Conservation (phyloP, 2,329 filamentous ascomycete genomes). For the Shiraia bambusicola region DNA sequence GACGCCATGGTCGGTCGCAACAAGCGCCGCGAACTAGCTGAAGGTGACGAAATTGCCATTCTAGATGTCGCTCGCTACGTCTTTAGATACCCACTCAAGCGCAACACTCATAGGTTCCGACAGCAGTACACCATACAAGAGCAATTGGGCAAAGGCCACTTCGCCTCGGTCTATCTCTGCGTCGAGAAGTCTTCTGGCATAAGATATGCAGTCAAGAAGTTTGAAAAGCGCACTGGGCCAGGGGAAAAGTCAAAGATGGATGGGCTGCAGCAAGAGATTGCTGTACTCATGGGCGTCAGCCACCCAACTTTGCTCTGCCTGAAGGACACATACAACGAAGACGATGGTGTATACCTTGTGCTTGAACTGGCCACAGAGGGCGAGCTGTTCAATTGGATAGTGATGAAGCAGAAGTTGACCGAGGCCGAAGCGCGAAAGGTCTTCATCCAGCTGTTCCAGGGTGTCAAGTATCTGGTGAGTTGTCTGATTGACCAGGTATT, state of each 20-base stretch:
- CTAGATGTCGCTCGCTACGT: constrained; percentile 83
- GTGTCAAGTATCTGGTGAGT: constrained; percentile 88
- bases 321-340: constrained; percentile 93
- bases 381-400: constrained; percentile 93
- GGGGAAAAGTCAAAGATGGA: constrained; percentile 84
- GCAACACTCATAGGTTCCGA: constrained; percentile 69
- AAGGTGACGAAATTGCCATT: constrained; percentile 88
- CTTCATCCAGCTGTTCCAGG: constrained; percentile 88
- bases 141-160: constrained; percentile 91
- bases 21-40: constrained; percentile 81
- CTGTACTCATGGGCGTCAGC: constrained; percentile 93
- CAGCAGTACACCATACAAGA: constrained; percentile 84
- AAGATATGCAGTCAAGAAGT: constrained; percentile 90
- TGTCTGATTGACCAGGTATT: not conserved
- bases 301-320: constrained; percentile 91
- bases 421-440: constrained; percentile 84
- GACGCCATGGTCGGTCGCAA: constrained; percentile 89
- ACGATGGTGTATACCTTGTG: constrained; percentile 85
- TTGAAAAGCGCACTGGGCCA: constrained; percentile 79
- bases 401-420: constrained; percentile 82
- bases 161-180: constrained; percentile 89
- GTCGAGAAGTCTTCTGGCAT: constrained; percentile 81
- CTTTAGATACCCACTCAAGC: constrained; percentile 74
- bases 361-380: constrained; percentile 89
- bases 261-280: constrained; percentile 91